A percentile compares a stretch with the other conserved stretches of the same genome.
These are phyloP conservation scores for Detonula confervacea DNA, from an alignment of 352 stramenopile species.

Conservation along the genomic window DNA sequence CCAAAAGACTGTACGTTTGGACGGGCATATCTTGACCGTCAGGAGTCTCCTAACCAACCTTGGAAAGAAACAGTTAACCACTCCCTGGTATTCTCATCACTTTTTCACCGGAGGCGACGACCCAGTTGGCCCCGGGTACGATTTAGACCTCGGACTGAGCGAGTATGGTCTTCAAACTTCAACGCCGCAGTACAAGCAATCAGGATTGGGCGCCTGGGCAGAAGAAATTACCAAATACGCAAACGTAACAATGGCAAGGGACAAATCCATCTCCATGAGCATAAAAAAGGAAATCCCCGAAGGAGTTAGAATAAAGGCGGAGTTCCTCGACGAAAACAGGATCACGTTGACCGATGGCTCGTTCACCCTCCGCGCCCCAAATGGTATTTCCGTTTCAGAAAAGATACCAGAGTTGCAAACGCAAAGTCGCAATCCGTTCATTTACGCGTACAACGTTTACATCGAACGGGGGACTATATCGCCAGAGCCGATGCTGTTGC, in stretches of 20 bases:
- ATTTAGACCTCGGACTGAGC: constrained; percentile 68
- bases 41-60: constrained; percentile 73
- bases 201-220: constrained; percentile 62
- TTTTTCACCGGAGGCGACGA: constrained; percentile 77
- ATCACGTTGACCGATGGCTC: constrained; percentile 53
- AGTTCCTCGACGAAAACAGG: constrained; percentile 64
- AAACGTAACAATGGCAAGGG: constrained; percentile 43
- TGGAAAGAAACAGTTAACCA: constrained; percentile 74
- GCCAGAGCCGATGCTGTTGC: constrained; percentile 74
- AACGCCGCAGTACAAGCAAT: constrained; percentile 65
- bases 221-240: constrained; percentile 66
- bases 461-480: constrained; percentile 75
- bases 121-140: constrained; percentile 65
- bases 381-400: constrained; percentile 61
- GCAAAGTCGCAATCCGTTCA: constrained; percentile 55
- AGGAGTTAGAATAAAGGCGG: constrained; percentile 70
- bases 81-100: constrained; percentile 82
- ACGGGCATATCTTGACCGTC: constrained; percentile 65
- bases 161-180: constrained; percentile 36
- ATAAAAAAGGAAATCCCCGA: constrained; percentile 62
- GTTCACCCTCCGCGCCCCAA: constrained; percentile 65
- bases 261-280: constrained; percentile 58
- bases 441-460: constrained; percentile 83
- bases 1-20: constrained; percentile 60
- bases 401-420: constrained; percentile 67